A percentile compares a stretch with the other conserved stretches of the same genome.
Conservation (phyloP, 2,329 filamentous ascomycete species). For the Trichoderma cornu-damae region DNA sequence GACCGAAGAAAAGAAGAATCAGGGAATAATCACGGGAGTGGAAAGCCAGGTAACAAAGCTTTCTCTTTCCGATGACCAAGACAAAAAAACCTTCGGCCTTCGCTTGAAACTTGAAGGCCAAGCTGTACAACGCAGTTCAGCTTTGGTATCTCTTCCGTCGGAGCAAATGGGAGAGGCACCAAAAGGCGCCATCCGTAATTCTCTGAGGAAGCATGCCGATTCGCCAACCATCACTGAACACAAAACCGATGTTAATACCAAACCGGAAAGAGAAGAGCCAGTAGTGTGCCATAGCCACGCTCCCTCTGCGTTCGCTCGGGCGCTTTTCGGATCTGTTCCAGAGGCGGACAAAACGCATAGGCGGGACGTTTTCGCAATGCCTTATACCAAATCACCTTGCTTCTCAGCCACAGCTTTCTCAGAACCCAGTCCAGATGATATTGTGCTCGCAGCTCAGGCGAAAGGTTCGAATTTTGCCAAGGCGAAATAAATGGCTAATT, state of each 20-base stretch:
- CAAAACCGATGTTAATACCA: not conserved
- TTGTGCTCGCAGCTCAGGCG: constrained; percentile 80
- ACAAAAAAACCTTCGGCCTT: constrained; percentile 29
- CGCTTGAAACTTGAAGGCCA: not conserved
- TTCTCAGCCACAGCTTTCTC: constrained; percentile 62
- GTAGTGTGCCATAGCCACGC: constrained; percentile 23
- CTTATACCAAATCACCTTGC: constrained; percentile 46
- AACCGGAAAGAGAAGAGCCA: constrained; percentile 18
- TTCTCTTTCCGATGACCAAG: constrained; percentile 28
- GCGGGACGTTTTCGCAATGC: constrained; percentile 39
- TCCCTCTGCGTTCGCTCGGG: constrained; percentile 55
- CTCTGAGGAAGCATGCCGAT: not conserved
- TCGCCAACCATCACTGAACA: not conserved
- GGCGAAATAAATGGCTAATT: constrained; percentile 46
- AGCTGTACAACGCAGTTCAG: not conserved
- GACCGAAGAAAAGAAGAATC: constrained; percentile 54
- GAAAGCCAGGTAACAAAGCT: constrained; percentile 31
- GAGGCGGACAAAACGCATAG: constrained; percentile 26
- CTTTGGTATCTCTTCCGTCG: not conserved
- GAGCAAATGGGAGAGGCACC: not conserved
- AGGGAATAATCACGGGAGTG: constrained; percentile 25
- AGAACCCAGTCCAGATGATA: constrained; percentile 85
- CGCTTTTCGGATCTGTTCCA: constrained; percentile 45
- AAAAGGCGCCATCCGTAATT: not conserved
- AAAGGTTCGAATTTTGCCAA: constrained; percentile 68